phyloP scores from a whole-genome alignment of 441 rosid genomes.

The Erysimum pusillum region DNA sequence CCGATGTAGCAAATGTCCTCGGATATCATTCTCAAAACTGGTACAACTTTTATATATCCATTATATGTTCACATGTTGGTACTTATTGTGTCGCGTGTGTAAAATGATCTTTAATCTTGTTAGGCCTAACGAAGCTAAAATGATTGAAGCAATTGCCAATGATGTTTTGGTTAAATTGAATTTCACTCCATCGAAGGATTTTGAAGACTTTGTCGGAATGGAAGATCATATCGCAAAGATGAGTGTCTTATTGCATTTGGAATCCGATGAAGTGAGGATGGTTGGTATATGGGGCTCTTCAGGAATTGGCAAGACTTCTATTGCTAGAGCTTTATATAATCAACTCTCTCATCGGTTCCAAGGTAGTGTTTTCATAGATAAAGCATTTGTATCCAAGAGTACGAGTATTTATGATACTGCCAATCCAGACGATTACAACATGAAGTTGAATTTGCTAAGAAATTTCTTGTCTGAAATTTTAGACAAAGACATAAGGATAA shows the following conservation, averaged over 20 bases:
- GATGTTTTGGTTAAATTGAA: background rate
- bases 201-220: background rate
- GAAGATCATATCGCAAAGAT: background rate
- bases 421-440: background rate
- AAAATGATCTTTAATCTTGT: background rate
- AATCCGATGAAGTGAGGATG: background rate
- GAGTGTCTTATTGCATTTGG: background rate
- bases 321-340: constrained; percentile 12
- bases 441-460: background rate
- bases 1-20: background rate
- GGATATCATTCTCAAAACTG: background rate
- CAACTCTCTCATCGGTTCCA: background rate
- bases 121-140: background rate
- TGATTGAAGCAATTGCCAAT: constrained; percentile 17
- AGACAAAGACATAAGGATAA: background rate
- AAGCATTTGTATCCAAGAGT: background rate
- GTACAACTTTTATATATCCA: background rate
- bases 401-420: too few relatives aligned
- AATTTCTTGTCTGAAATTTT: background rate
- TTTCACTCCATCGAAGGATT: background rate
- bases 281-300: constrained; percentile 15
- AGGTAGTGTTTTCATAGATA: background rate
- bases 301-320: constrained; percentile 20
- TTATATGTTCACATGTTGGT: background rate
- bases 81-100: background rate